phyloP scores from a whole-genome alignment of 2,329 filamentous ascomycete genomes.

The Colletotrichum navitas region DNA sequence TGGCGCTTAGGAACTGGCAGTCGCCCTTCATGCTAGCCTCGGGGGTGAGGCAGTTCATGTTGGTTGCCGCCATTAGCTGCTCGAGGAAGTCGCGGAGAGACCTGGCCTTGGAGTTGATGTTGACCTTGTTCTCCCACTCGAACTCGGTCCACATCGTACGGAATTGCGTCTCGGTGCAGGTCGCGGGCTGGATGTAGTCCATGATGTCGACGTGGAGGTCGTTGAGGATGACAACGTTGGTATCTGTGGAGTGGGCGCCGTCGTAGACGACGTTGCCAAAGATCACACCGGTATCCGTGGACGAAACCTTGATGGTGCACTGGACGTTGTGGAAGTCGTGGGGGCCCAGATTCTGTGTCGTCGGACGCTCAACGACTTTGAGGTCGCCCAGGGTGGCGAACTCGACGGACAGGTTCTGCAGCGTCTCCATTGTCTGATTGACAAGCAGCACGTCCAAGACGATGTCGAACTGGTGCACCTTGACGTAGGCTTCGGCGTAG shows the following conservation, averaged over 20 bases:
- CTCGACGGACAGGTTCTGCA: conserved; percentile 97
- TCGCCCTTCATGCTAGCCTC: conserved; percentile 97
- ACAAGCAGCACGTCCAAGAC: conserved; percentile 95
- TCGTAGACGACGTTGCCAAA: conserved; percentile 99
- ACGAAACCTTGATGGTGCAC: conserved; percentile 98
- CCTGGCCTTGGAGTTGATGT: conserved; percentile 98
- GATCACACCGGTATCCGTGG: conserved; percentile 97
- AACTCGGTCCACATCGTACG: conserved; percentile 99
- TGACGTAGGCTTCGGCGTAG: conserved; percentile 99
- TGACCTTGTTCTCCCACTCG: conserved; percentile 99
- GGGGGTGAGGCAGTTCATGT: conserved; percentile 98
- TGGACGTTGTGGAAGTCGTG: conserved; percentile 99
- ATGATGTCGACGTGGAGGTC: conserved; percentile 99
- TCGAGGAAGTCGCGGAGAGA: conserved; percentile 91
- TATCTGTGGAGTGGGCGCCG: conserved; percentile 89
- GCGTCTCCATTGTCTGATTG: conserved; percentile 95
- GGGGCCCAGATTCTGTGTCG: conserved; percentile 93
- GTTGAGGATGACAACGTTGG: conserved; percentile 97
- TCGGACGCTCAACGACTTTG: conserved; percentile 96
- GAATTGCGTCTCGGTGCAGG: conserved; percentile 98
- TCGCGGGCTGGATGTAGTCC: conserved; percentile 98
- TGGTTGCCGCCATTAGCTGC: conserved; percentile 96
- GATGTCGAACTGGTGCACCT: conserved; percentile 99
- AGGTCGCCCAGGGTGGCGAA: conserved; percentile 98
- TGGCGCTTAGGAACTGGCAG: conserved; percentile 97